A percentile compares a stretch with the other conserved stretches of the same genome.
Conservation (phyloP, 805 yeast genomes). For the Candida tammaniensis region DNA sequence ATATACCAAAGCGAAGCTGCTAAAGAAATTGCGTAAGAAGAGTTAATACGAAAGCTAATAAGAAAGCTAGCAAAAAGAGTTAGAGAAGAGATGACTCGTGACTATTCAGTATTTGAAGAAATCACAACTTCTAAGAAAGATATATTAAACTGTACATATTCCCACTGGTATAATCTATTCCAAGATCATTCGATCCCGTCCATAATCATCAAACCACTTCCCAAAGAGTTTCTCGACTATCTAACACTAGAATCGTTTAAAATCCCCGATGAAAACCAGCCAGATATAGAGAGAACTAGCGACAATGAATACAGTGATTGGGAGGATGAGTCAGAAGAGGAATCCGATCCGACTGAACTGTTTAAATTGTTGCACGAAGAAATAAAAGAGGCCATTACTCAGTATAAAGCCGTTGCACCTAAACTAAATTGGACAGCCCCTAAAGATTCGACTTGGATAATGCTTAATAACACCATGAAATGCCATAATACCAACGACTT, state of each 20-base stretch:
- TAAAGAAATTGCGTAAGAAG: too few relatives aligned
- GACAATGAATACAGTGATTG: slow-evolving; percentile 75
- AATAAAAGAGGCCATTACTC: slow-evolving; percentile 44
- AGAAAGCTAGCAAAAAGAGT: too few relatives aligned
- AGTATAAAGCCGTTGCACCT: slow-evolving; percentile 67
- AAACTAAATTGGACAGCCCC: slow-evolving; percentile 98
- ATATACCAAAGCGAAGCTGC: background rate
- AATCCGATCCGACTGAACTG: slow-evolving; percentile 9
- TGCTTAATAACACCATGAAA: slow-evolving; percentile 70
- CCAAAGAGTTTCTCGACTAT: slow-evolving; percentile 31
- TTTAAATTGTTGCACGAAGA: slow-evolving; percentile 61
- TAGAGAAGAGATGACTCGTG: slow-evolving; percentile 14
- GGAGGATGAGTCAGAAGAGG: slow-evolving; percentile 55
- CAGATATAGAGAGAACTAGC: slow-evolving; percentile 29
- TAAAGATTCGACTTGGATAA: slow-evolving; percentile 90
- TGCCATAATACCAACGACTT: slow-evolving; percentile 73
- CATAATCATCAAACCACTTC: slow-evolving; percentile 29
- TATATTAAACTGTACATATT: slow-evolving; percentile 31
- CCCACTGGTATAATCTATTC: slow-evolving; percentile 32
- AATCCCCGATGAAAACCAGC: slow-evolving; percentile 17
- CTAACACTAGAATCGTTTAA: slow-evolving; percentile 25
- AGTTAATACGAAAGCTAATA: too few relatives aligned
- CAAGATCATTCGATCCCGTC: slow-evolving; percentile 19
- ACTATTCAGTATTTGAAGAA: slow-evolving; percentile 27
- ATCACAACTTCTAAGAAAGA: slow-evolving; percentile 24